A percentile compares a stretch with the other conserved stretches of the same genome.
These are phyloP conservation scores for Echria macrotheca DNA, from an alignment of 495 filamentous ascomycete genomes.

Conservation along the genomic window DNA sequence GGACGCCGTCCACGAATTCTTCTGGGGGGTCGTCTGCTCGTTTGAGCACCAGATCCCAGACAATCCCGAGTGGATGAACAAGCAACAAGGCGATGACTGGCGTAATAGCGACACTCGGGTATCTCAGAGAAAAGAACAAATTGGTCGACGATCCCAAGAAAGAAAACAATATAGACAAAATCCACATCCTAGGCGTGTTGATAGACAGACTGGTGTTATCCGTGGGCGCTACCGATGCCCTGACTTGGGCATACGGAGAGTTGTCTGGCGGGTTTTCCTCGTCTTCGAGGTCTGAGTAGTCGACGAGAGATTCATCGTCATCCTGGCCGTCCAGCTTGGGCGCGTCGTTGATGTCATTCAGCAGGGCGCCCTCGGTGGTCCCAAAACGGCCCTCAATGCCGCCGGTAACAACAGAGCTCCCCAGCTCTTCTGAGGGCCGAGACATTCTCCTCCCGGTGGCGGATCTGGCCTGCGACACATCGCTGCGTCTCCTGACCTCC, in stretches of 20 bases:
- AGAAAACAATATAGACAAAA: constrained; percentile 69
- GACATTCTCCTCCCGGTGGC: constrained; percentile 7
- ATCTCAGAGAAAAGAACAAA: constrained; percentile 76
- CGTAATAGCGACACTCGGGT: constrained; percentile 80
- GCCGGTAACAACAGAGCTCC: constrained; percentile 35
- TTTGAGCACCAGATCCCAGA: constrained; percentile 71
- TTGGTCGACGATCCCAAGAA: constrained; percentile 77
- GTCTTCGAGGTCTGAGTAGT: constrained; percentile 26
- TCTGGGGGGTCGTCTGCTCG: constrained; percentile 55
- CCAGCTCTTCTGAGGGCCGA: constrained; percentile 36
- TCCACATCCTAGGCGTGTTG: constrained; percentile 86
- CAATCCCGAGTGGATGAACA: constrained; percentile 71
- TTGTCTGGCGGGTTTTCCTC: constrained; percentile 53
- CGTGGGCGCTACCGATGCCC: constrained; percentile 67
- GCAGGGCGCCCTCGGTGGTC: constrained; percentile 34
- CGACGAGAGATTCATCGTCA: constrained; percentile 22
- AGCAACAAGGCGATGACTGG: constrained; percentile 78
- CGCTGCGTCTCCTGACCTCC: constrained; percentile 14
- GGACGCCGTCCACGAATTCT: constrained; percentile 51
- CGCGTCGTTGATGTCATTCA: constrained; percentile 29
- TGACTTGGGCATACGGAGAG: constrained; percentile 66
- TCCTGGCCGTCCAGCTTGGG: constrained; percentile 20
- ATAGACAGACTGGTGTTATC: constrained; percentile 72
- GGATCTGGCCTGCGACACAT: constrained; percentile 14
- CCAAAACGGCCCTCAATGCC: constrained; percentile 44